Evolutionary conservation across 441 rosid species (phyloP).

Genomic region (Kokia cookei): DNA sequence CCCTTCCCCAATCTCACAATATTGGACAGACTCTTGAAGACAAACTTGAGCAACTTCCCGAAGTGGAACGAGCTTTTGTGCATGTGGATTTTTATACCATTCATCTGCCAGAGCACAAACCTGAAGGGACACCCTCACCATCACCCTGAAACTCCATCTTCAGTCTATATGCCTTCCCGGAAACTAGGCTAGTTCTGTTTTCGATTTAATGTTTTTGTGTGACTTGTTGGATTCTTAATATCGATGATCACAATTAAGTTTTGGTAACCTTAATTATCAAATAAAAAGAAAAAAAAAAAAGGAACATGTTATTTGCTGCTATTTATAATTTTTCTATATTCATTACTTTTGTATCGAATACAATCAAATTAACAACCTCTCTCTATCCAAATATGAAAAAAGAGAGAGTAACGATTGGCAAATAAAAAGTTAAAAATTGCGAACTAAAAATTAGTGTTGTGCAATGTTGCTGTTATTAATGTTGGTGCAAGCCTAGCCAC

Average conservation of each 20-base stretch:
- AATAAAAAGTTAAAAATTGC: too few species aligned
- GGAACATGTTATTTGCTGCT: background rate
- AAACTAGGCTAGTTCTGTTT: background rate
- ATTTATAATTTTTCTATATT: too few species aligned
- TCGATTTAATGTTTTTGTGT: background rate
- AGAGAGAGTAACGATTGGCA: too few species aligned
- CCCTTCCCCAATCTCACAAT: slow-evolving; percentile 34
- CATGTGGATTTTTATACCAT: slow-evolving; percentile 43
- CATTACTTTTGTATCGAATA: too few species aligned
- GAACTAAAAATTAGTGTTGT: too few species aligned
- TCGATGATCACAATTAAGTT: too few species aligned
- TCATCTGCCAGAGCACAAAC: slow-evolving; percentile 39
- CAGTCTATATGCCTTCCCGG: background rate
- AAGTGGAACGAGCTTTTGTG: slow-evolving; percentile 54
- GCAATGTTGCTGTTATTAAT: too few species aligned
- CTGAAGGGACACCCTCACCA: background rate
- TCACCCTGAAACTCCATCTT: background rate
- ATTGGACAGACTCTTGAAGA: slow-evolving; percentile 46
- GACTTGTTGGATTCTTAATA: too few species aligned
- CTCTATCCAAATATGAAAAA: too few species aligned
- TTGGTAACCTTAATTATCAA: background rate
- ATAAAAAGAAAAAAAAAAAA: background rate
- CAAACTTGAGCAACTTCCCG: slow-evolving; percentile 44
- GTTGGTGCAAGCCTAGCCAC: too few species aligned
- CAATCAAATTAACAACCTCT: too few species aligned